A percentile compares a stretch with the other conserved stretches of the same genome.
phyloP scores from a whole-genome alignment of 257 asterid species.

The Ilex aquifolium region DNA sequence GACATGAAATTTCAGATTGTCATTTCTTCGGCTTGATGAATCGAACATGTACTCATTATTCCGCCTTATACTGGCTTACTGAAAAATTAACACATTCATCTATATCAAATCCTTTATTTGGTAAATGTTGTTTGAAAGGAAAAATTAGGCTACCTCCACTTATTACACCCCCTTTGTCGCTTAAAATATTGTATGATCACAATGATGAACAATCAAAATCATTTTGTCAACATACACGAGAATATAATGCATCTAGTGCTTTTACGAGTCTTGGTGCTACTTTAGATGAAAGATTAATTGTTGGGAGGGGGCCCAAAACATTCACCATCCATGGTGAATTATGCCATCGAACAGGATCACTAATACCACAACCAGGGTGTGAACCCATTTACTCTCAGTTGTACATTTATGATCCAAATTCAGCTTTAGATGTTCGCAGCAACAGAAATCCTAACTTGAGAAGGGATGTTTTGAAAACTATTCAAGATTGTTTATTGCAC shows the following conservation, averaged over 20 bases:
- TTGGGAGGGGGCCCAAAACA: neutral
- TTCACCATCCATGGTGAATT: neutral
- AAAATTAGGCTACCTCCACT: neutral
- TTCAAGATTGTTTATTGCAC: neutral
- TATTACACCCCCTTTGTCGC: neutral
- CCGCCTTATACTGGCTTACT: neutral
- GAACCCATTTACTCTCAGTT: neutral
- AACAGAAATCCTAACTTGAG: neutral
- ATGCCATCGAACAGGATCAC: neutral
- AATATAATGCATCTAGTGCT: too few species aligned
- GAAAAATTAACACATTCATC: neutral
- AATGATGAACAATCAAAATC: neutral
- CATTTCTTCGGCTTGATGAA: too few species aligned
- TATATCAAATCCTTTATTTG: neutral
- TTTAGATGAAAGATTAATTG: neutral
- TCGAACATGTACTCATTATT: neutral
- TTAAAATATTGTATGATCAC: neutral
- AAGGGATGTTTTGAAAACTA: too few species aligned
- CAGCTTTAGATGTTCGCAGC: neutral
- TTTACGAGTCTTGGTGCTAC: too few species aligned
- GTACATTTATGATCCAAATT: neutral
- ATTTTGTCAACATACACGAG: neutral
- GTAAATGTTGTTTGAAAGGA: neutral
- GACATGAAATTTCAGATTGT: too few species aligned
- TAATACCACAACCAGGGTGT: neutral